Evolutionary conservation across 352 stramenopile species (phyloP).

Genomic region (Pythium pyrilobum): DNA sequence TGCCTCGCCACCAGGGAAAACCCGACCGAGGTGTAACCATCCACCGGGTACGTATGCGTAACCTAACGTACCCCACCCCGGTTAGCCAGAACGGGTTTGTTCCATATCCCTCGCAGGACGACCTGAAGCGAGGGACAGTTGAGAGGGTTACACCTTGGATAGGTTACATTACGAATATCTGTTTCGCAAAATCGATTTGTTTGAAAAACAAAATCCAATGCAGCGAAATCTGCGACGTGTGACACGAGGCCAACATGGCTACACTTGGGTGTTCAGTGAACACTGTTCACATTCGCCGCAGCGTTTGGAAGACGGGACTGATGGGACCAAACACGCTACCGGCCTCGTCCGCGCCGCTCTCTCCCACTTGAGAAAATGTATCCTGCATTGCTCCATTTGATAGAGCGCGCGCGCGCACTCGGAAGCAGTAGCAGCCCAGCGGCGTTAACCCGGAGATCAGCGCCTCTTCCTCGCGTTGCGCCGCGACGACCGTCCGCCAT

Average conservation of each 20-base stretch:
- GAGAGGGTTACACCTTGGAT: background rate
- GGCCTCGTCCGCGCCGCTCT: background rate
- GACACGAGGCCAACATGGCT: conserved; percentile 6
- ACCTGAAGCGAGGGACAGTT: background rate
- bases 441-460: conserved; percentile 17
- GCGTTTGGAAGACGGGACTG: conserved; percentile 17
- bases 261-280: too few relatives aligned
- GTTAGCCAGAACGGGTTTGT: too few relatives aligned
- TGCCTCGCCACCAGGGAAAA: conserved; percentile 7
- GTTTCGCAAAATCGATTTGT: background rate
- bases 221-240: conserved; percentile 5
- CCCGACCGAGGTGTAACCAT: conserved; percentile 1
- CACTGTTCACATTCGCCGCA: conserved; percentile 21
- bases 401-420: conserved; percentile 15
- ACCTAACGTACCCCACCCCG: background rate
- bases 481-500: conserved; percentile 12
- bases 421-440: conserved; percentile 28
- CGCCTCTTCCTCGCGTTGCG: background rate
- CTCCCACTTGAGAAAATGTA: background rate
- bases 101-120: background rate
- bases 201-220: too few relatives aligned
- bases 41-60: background rate
- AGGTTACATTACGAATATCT: too few relatives aligned
- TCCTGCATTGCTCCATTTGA: background rate
- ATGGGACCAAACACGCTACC: conserved; percentile 29